Base-by-base conservation (phyloP, 2,329 filamentous ascomycete species). In the Penicillium sclerotigenum region DNA sequence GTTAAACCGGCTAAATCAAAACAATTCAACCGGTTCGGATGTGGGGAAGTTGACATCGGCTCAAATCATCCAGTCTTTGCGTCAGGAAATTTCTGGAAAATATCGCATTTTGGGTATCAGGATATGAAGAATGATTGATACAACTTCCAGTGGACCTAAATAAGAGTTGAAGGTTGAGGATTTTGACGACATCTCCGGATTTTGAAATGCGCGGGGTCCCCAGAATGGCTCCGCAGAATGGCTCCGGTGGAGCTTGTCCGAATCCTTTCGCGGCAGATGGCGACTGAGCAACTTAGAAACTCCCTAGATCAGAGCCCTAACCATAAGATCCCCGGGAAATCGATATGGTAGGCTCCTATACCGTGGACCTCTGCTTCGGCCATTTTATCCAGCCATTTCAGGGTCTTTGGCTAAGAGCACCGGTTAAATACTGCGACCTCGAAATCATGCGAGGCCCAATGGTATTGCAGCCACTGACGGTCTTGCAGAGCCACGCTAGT, bases 191-290 rank as follows among this genome's bases (percentile, higher is more conserved):
- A 37, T 29, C 52, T 45, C 46, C 38, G 45, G 28, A 20, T 46
- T 55, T 40, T 28, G 18, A 26, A 29, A 24, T n/a, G 33, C 31
- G 47, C 38, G 52, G 52, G 52, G 52, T 34, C 52, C 52, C 47
- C 38, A 40, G 52, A 29, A 40, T 47, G n/a, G 38, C 52, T 20
- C 47, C 52, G 34, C n/a, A n/a, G n/a, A n/a, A n/a, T n/a, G n/a
- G n/a, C n/a, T 42, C 24, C 14, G 18, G 47, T 37, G 52, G 33
- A 47, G 43, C 34, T 20, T 22, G 20, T 5, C 28, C 37, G 37
- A 28, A 14, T 40, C 20, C 18, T 38, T 29, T 36, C 24, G 3
- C 37, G 43, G 36, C n/a, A 26, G 20, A 42, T 41, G 36, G 20
- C 45, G 16, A 49, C 10, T 31, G 31, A 31, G 10, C 28, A 29